phyloP scores from a whole-genome alignment of 1,284 basidiomycete species.

The Rhodofomes roseus region DNA sequence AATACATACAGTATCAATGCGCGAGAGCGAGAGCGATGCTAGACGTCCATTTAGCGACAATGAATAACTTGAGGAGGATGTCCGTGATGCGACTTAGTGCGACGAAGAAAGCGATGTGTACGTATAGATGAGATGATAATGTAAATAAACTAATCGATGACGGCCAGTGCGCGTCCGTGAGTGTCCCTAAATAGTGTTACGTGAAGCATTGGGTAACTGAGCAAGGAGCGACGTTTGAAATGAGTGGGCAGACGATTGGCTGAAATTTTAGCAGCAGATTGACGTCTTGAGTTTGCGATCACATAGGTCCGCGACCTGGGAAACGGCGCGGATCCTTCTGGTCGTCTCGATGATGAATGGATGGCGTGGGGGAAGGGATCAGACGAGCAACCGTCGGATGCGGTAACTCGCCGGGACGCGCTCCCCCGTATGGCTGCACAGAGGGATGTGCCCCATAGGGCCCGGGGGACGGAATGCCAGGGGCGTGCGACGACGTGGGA shows the following conservation, averaged over 20 bases:
- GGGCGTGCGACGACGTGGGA: conserved; percentile 36
- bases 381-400: background rate
- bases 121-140: conserved; percentile 2
- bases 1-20: background rate
- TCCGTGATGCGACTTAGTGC: background rate
- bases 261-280: background rate
- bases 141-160: conserved; percentile 1
- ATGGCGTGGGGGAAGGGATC: conserved; percentile 9
- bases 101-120: background rate
- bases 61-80: background rate
- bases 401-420: background rate
- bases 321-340: conserved; percentile 7
- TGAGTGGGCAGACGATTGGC: background rate
- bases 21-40: background rate
- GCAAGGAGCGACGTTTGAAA: background rate
- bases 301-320: background rate
- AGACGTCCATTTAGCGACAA: background rate
- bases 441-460: background rate
- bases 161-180: background rate
- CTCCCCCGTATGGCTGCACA: background rate
- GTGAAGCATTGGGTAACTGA: background rate
- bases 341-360: conserved; percentile 6
- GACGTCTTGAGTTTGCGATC: background rate
- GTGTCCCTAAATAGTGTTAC: background rate
- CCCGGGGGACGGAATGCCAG: conserved; percentile 2